These are phyloP conservation scores for Cytospora leucostoma DNA, from an alignment of 2,329 filamentous ascomycete species.

Conservation along the genomic window DNA sequence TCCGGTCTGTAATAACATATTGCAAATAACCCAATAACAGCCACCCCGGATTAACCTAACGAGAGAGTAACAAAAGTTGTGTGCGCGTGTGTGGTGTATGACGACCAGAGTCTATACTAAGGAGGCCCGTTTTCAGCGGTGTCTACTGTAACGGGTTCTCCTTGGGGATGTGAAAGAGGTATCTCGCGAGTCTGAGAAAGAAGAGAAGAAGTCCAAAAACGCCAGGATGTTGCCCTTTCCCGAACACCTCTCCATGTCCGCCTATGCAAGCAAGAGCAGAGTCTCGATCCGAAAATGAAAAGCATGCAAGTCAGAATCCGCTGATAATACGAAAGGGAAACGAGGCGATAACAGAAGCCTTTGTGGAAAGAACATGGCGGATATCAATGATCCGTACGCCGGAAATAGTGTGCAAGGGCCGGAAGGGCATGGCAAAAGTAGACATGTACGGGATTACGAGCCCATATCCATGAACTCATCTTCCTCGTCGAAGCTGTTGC, in stretches of 20 bases:
- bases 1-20: slow-evolving; percentile 26
- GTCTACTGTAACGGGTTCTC: slow-evolving; percentile 7
- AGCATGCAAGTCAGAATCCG: background rate
- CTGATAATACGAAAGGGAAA: background rate
- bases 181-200: slow-evolving; percentile 15
- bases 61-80: background rate
- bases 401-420: background rate
- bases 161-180: slow-evolving; percentile 7
- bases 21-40: slow-evolving; percentile 26
- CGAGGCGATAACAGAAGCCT: background rate
- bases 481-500: slow-evolving; percentile 59
- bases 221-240: slow-evolving; percentile 33
- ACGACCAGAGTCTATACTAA: slow-evolving; percentile 21
- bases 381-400: background rate
- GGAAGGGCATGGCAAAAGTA: background rate
- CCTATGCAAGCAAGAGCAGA: slow-evolving; percentile 27
- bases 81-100: slow-evolving; percentile 17
- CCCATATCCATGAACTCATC: slow-evolving; percentile 86
- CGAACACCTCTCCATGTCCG: slow-evolving; percentile 28
- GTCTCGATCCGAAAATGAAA: slow-evolving; percentile 11
- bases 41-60: slow-evolving; percentile 9
- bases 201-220: slow-evolving; percentile 10
- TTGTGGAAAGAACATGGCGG: background rate
- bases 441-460: slow-evolving; percentile 31
- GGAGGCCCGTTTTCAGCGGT: slow-evolving; percentile 8